These are phyloP conservation scores for Melampsora americana DNA, from an alignment of 1,284 basidiomycete genomes.

Conservation along the genomic window DNA sequence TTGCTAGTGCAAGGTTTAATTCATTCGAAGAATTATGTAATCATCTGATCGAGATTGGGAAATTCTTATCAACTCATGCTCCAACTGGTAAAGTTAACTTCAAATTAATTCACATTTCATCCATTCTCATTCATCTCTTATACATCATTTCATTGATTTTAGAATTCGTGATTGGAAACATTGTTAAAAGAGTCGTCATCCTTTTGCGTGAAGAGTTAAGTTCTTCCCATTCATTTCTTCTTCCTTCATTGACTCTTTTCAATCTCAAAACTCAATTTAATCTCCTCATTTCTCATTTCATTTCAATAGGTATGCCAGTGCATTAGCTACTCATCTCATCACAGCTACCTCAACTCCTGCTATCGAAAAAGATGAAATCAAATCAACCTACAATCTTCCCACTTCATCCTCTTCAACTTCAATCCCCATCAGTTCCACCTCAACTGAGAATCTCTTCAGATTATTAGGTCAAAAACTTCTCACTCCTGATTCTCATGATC, in stretches of 20 bases:
- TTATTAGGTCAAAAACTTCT: constrained; percentile 31
- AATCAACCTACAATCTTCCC: neutral
- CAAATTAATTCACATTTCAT: no score
- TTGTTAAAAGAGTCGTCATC: constrained; percentile 25
- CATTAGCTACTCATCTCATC: constrained; percentile 18
- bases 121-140: no score
- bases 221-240: neutral
- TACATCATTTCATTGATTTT: neutral
- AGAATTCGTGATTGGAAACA: constrained; percentile 44
- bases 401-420: constrained; percentile 26
- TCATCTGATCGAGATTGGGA: constrained; percentile 24
- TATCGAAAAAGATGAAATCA: constrained; percentile 11
- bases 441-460: constrained; percentile 29
- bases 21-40: constrained; percentile 38
- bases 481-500: constrained; percentile 6
- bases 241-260: neutral
- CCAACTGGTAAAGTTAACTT: constrained; percentile 43
- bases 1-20: constrained; percentile 35
- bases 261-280: no score
- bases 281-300: neutral
- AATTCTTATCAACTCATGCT: constrained; percentile 20
- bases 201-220: constrained; percentile 39
- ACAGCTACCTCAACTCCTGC: neutral
- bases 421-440: neutral
- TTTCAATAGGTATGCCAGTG: constrained; percentile 35